These are phyloP conservation scores for Tricholoma sp. DNA, from an alignment of 768 basidiomycete genomes.

Conservation along the genomic window DNA sequence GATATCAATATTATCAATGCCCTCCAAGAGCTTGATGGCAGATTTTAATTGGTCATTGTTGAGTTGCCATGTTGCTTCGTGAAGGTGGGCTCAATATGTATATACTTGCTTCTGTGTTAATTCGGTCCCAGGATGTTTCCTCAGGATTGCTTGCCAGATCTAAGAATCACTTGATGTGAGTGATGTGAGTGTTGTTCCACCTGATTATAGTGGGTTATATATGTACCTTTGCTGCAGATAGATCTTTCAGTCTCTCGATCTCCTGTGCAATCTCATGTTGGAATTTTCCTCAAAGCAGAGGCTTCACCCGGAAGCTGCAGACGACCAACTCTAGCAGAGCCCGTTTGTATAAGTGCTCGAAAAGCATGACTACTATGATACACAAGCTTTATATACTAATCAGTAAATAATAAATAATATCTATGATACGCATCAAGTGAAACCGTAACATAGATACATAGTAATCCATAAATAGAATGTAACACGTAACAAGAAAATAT, in stretches of 20 bases:
- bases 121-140: background rate
- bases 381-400: too few relatives aligned
- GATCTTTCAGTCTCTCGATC: background rate
- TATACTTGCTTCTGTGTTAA: constrained; percentile 5
- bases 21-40: background rate
- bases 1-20: background rate
- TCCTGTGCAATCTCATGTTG: background rate
- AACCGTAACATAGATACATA: too few relatives aligned
- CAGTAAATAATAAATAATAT: too few relatives aligned
- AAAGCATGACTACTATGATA: too few relatives aligned
- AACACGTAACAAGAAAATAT: too few relatives aligned
- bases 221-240: background rate
- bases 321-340: too few relatives aligned
- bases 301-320: too few relatives aligned
- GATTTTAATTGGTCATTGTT: constrained; percentile 3
- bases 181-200: too few relatives aligned
- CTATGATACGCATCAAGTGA: too few relatives aligned
- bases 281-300: too few relatives aligned
- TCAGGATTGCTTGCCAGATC: constrained; percentile 3
- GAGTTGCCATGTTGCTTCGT: background rate
- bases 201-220: background rate
- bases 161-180: background rate
- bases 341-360: too few relatives aligned
- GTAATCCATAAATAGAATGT: too few relatives aligned
- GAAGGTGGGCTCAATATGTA: background rate